Percentiles rank a stretch among this genome's conserved stretches.
Conservation (phyloP, 2,329 filamentous ascomycete species). For the Aspergillus oerlinghausenensis region DNA sequence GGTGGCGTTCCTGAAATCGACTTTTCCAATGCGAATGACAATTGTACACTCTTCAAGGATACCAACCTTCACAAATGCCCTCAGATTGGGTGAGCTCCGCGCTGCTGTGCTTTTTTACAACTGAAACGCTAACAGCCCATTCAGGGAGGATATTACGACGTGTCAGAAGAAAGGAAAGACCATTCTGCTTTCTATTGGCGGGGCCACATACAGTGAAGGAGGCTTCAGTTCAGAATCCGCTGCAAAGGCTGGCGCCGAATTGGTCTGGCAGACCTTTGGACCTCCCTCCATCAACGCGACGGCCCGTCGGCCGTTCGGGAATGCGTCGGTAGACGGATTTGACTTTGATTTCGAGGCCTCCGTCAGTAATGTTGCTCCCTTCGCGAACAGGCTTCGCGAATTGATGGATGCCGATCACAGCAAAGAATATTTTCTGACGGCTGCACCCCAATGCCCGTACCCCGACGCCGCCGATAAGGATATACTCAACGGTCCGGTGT, state of each 20-base stretch:
- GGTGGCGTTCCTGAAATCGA: constrained; percentile 52
- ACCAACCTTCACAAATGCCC: constrained; percentile 58
- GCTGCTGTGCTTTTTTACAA: not conserved
- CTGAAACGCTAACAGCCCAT: not conserved
- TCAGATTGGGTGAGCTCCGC: constrained; percentile 54
- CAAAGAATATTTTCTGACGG: constrained; percentile 57
- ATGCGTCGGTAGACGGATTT: constrained; percentile 65
- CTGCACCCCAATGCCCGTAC: constrained; percentile 65
- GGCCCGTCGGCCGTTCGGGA: constrained; percentile 61
- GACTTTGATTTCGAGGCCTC: constrained; percentile 69
- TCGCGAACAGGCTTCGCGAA: constrained; percentile 55
- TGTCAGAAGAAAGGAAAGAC: constrained; percentile 67
- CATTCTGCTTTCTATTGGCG: constrained; percentile 67
- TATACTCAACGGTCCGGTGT: constrained; percentile 52
- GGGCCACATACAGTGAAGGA: constrained; percentile 64
- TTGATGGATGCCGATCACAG: constrained; percentile 50
- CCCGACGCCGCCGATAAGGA: constrained; percentile 58
- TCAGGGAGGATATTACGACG: constrained; percentile 44
- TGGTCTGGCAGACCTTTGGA: constrained; percentile 69
- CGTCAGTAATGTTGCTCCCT: constrained; percentile 56
- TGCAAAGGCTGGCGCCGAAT: constrained; percentile 55
- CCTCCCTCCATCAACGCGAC: constrained; percentile 44
- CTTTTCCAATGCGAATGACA: constrained; percentile 61
- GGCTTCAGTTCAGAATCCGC: constrained; percentile 55
- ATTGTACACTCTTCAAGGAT: constrained; percentile 57